Evolutionary conservation across 345 rosid species (phyloP).

Genomic region (Stellera chamaejasme): DNA sequence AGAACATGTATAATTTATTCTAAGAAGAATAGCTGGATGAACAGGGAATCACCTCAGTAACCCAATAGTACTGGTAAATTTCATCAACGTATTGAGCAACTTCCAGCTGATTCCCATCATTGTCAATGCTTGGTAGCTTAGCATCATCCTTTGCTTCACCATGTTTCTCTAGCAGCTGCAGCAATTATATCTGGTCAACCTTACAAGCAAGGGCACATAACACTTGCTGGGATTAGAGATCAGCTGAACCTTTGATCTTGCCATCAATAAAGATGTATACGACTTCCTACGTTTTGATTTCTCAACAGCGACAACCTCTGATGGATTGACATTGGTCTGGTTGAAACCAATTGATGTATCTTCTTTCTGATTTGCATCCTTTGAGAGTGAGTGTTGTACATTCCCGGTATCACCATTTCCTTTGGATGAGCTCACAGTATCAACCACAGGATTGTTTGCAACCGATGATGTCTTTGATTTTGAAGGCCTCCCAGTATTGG

Average conservation of each 20-base stretch:
- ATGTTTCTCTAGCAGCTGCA: conserved; percentile 47
- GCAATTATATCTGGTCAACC: conserved; percentile 14
- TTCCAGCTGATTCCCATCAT: conserved; percentile 70
- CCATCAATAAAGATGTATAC: conserved; percentile 69
- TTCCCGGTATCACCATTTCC: conserved; percentile 23
- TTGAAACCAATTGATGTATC: conserved; percentile 22
- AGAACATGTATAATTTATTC: background rate
- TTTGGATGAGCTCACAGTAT: conserved; percentile 26
- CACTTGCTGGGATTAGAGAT: conserved; percentile 6
- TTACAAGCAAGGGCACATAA: conserved; percentile 1
- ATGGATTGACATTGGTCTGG: conserved; percentile 18
- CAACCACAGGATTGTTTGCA: conserved; percentile 21
- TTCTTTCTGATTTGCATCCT: conserved; percentile 27
- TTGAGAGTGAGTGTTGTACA: conserved; percentile 21
- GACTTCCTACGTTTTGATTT: conserved; percentile 78
- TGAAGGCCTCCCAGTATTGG: conserved; percentile 28
- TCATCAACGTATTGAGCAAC: conserved; percentile 96
- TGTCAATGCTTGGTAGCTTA: conserved; percentile 65
- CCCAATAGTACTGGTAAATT: conserved; percentile 88
- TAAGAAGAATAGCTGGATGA: background rate
- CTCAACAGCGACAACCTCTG: conserved; percentile 28
- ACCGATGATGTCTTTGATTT: conserved; percentile 22
- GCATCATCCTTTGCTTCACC: conserved; percentile 33
- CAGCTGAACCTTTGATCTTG: conserved; percentile 58
- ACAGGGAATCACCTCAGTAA: conserved; percentile 52